These are phyloP conservation scores for Chlorella sp. DNA, from an alignment of 139 green algal species.

Conservation along the genomic window DNA sequence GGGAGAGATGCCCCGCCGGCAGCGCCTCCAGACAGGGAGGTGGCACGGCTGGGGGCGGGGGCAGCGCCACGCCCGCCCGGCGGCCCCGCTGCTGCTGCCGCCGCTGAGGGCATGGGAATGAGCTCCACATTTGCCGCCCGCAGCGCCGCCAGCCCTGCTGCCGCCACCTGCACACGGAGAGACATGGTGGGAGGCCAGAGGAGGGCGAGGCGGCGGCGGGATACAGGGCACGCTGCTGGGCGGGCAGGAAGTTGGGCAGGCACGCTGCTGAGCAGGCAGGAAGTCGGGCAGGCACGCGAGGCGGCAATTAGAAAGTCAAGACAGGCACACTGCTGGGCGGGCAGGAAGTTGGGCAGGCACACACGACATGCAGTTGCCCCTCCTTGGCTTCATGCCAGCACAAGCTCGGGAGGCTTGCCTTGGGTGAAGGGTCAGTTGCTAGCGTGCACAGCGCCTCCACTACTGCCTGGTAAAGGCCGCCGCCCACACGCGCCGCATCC, in stretches of 20 bases:
- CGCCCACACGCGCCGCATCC: slow-evolving; percentile 55
- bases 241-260: not conserved
- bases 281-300: not conserved
- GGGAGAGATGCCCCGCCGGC: not conserved
- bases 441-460: slow-evolving; percentile 77
- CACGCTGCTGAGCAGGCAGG: too few relatives aligned
- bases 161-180: slow-evolving; percentile 51
- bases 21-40: not conserved
- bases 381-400: not conserved
- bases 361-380: too few relatives aligned
- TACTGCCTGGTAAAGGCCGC: slow-evolving; percentile 51
- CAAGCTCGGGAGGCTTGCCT: slow-evolving; percentile 28
- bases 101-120: slow-evolving; percentile 3
- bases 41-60: not conserved
- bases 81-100: not conserved
- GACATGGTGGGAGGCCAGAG: not conserved
- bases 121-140: slow-evolving; percentile 67
- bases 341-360: not conserved
- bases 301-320: too few relatives aligned
- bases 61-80: not conserved
- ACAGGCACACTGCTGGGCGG: not conserved
- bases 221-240: too few relatives aligned
- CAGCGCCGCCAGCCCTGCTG: slow-evolving; percentile 67
- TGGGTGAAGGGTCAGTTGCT: slow-evolving; percentile 70
- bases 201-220: not conserved